Percentiles rank a stretch among this genome's conserved stretches.
Evolutionary conservation across 331 rosid genomes (phyloP).

Genomic region (Acacia pycnantha): DNA sequence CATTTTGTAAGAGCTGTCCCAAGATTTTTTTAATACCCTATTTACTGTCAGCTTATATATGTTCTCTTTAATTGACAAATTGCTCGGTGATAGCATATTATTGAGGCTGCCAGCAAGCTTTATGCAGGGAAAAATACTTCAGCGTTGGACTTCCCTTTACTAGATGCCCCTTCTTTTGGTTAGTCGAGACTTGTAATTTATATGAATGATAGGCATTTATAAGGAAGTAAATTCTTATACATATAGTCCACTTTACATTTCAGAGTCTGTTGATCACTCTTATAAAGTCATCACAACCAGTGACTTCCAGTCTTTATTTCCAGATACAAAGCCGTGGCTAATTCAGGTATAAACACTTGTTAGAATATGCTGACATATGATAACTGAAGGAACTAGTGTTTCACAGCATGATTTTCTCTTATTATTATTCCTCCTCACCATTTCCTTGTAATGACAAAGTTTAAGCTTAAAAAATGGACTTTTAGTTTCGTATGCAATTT

Average conservation of each 20-base stretch:
- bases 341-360: slow-evolving; percentile 54
- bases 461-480: neutral
- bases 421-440: neutral
- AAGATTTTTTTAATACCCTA: neutral
- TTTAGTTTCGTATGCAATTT: neutral
- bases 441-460: neutral
- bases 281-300: slow-evolving; percentile 46
- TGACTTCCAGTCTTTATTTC: slow-evolving; percentile 60
- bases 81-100: slow-evolving; percentile 53
- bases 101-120: slow-evolving; percentile 60
- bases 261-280: slow-evolving; percentile 57
- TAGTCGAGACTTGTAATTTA: slow-evolving; percentile 37
- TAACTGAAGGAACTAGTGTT: neutral
- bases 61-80: slow-evolving; percentile 24
- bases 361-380: slow-evolving; percentile 25
- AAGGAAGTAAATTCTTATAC: neutral
- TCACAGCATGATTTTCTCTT: neutral
- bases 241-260: slow-evolving; percentile 20
- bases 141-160: slow-evolving; percentile 57
- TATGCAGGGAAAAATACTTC: slow-evolving; percentile 58
- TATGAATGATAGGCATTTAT: slow-evolving; percentile 6
- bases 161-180: slow-evolving; percentile 58
- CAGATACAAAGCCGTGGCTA: slow-evolving; percentile 57
- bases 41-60: neutral
- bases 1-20: slow-evolving; percentile 4